phyloP scores from a whole-genome alignment of 306 rosid species.

The Fragaria ananassa region DNA sequence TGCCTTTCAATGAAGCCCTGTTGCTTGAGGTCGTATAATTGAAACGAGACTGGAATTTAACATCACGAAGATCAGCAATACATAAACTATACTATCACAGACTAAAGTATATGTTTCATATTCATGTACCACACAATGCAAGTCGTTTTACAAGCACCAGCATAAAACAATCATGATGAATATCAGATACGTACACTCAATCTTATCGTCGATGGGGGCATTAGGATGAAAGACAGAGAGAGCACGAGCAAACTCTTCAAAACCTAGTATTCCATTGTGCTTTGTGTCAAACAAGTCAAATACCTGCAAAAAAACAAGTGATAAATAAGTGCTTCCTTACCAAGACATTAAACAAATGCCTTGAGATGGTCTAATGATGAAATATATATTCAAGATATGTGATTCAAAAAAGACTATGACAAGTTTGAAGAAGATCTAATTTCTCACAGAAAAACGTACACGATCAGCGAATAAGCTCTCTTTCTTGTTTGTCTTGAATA shows the following conservation, averaged over 20 bases:
- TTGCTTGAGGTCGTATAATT: slow-evolving; percentile 97
- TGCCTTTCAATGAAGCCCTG: slow-evolving; percentile 97
- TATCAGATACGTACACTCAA: slow-evolving; percentile 62
- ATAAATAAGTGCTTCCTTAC: slow-evolving; percentile 14
- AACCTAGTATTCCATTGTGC: slow-evolving; percentile 96
- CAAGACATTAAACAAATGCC: slow-evolving; percentile 20
- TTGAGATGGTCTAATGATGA: background rate
- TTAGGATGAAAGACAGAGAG: slow-evolving; percentile 95
- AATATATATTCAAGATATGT: background rate
- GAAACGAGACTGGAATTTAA: slow-evolving; percentile 81
- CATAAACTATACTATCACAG: background rate
- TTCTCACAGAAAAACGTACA: slow-evolving; percentile 45
- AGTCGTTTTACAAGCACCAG: background rate
- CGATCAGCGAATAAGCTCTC: slow-evolving; percentile 96
- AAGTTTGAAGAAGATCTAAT: slow-evolving; percentile 14
- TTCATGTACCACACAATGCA: background rate
- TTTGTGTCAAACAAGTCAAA: slow-evolving; percentile 94
- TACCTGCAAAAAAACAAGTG: slow-evolving; percentile 46
- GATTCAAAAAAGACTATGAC: background rate
- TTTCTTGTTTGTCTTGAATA: slow-evolving; percentile 95
- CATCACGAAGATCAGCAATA: slow-evolving; percentile 3
- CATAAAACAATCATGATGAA: background rate
- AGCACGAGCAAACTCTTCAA: slow-evolving; percentile 98
- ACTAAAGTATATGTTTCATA: background rate
- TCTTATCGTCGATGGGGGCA: slow-evolving; percentile 92